phyloP scores from a whole-genome alignment of 805 yeast species.

The Ogataea parapolymorpha region DNA sequence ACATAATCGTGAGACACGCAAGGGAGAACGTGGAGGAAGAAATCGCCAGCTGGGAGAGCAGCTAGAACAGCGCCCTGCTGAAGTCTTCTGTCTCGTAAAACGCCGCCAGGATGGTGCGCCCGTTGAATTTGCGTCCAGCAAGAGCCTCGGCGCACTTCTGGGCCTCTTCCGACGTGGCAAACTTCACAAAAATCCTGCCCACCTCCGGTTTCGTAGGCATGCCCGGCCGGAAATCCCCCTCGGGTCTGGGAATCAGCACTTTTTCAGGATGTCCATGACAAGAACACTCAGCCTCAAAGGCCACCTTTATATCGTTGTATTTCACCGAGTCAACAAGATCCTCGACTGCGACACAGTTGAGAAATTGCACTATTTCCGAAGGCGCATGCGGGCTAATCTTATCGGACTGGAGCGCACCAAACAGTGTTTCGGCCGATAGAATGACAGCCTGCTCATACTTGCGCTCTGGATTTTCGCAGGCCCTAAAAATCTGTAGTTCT shows the following conservation, averaged over 20 bases:
- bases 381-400: slow-evolving; percentile 19
- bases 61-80: slow-evolving; percentile 34
- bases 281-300: slow-evolving; percentile 49
- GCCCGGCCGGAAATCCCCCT: slow-evolving; percentile 33
- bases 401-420: slow-evolving; percentile 10
- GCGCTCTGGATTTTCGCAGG: slow-evolving; percentile 35
- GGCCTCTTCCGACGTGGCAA: slow-evolving; percentile 49
- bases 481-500: slow-evolving; percentile 34
- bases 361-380: slow-evolving; percentile 55
- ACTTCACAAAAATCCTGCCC: slow-evolving; percentile 72
- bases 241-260: slow-evolving; percentile 60
- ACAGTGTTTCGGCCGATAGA: slow-evolving; percentile 21
- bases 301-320: slow-evolving; percentile 47
- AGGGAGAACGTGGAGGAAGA: slow-evolving; percentile 43
- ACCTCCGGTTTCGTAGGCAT: slow-evolving; percentile 49
- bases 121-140: slow-evolving; percentile 66
- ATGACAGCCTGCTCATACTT: slow-evolving; percentile 22
- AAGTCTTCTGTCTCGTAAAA: slow-evolving; percentile 61
- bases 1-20: slow-evolving; percentile 59
- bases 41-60: slow-evolving; percentile 21
- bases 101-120: slow-evolving; percentile 63
- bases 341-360: slow-evolving; percentile 63
- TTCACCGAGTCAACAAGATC: slow-evolving; percentile 54
- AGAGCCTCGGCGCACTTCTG: slow-evolving; percentile 49
- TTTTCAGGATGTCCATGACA: slow-evolving; percentile 49